phyloP scores from a whole-genome alignment of 257 asterid species.

The Gardenia jasminoides region DNA sequence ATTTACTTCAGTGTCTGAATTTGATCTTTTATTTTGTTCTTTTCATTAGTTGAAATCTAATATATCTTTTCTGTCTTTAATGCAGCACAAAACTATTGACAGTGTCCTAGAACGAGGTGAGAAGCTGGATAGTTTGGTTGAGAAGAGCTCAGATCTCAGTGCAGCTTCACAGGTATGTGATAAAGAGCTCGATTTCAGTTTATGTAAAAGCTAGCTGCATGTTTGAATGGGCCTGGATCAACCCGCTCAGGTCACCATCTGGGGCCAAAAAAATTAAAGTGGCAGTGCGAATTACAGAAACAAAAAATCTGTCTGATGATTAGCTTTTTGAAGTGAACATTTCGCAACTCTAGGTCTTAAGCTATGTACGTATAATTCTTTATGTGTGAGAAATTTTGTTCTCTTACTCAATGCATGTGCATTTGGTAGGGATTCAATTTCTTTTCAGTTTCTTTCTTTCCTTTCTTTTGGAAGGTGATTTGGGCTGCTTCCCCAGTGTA shows the following conservation, averaged over 20 bases:
- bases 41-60: slow-evolving; percentile 3
- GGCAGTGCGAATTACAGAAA: neutral
- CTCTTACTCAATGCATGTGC: neutral
- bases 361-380: neutral
- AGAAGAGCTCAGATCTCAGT: slow-evolving; percentile 93
- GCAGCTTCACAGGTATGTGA: slow-evolving; percentile 85
- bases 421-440: neutral
- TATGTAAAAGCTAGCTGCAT: neutral
- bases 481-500: neutral
- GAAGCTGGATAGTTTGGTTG: slow-evolving; percentile 93
- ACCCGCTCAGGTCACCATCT: neutral
- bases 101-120: slow-evolving; percentile 89
- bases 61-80: slow-evolving; percentile 19
- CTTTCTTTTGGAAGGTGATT: too few species aligned
- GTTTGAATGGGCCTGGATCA: neutral
- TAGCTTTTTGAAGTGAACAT: neutral
- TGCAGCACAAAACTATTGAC: slow-evolving; percentile 95
- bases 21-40: neutral
- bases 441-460: neutral
- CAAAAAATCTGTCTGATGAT: neutral
- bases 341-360: neutral
- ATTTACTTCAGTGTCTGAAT: neutral
- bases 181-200: neutral
- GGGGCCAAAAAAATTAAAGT: neutral
- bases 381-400: neutral